Evolutionary conservation across 345 rosid genomes (phyloP), one percentile per base, ranked within the genome.

Genomic region (Ailanthus altissimus): DNA sequence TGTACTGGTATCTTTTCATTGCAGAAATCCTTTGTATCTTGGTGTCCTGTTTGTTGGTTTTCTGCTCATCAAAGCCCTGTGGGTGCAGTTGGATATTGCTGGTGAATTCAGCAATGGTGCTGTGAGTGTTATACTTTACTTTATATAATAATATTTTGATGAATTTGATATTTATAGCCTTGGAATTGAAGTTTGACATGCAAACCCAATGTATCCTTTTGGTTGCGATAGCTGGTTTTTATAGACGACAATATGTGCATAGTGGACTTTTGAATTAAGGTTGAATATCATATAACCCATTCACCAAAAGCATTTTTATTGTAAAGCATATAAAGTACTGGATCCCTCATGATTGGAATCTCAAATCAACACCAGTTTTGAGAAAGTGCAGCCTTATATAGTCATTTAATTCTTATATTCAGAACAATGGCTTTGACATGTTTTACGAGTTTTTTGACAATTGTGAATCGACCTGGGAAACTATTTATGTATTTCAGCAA

Each of bases 1-100:
- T 20, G 23, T 6, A 13, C 43, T 15, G 28, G 67, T 78, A 9
- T 74, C 60, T 82, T 62, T 78, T 70, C 59, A 50, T 85, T 77
- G 83, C 94, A 97, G 99, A 88, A 97, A 94, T 86, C 99, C 99
- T 73, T 79, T 94, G 26, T 97, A 92, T 82, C 87, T 97, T 43
- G 73, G 77, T 18, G 73, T 94, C 76, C 88, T 92, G 73, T 97
- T 97, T 71, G 88, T 91, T 1, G 92, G 80, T 43, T 94, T 79
- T 83, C 88, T 97, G 77, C 84, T 97, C 67, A 23, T 79, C 66
- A 97, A 94, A 87, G 98, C 99, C 80, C 84, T 94, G 40, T 97
- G 99, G 99, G 96, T 90, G 84, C 99, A 94, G 81, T 85, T 94
- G 67, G 94, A 97, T 78, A 81, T 97, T 76, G 79, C 98, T 16